A percentile compares a stretch with the other conserved stretches of the same genome.
Conservation (phyloP, 139 green algal genomes). For the Nannochloris sp. region DNA sequence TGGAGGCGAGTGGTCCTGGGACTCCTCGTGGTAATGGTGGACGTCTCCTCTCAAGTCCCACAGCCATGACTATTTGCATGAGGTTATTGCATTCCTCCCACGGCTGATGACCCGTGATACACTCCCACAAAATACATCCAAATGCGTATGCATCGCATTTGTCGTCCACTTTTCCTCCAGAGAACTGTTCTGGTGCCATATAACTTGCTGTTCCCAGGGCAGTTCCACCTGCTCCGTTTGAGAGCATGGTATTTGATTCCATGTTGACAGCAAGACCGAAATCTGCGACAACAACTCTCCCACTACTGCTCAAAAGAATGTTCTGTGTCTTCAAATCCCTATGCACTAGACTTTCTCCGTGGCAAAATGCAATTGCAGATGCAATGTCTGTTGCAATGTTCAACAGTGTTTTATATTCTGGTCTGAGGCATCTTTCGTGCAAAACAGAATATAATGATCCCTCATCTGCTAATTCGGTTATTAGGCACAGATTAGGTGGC, state of each 20-base stretch:
- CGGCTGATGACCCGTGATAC: slow-evolving; percentile 16
- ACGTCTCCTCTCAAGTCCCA: slow-evolving; percentile 16
- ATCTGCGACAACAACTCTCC: slow-evolving; percentile 13
- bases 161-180: background rate
- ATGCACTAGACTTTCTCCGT: slow-evolving; percentile 21
- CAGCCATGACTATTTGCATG: slow-evolving; percentile 32
- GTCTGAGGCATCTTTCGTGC: slow-evolving; percentile 12
- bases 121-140: slow-evolving; percentile 11
- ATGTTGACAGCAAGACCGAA: slow-evolving; percentile 22
- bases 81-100: slow-evolving; percentile 27
- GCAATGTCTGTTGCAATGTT: slow-evolving; percentile 19
- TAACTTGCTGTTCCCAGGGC: slow-evolving; percentile 20
- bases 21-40: slow-evolving; percentile 13
- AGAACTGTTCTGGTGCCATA: slow-evolving; percentile 25
- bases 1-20: slow-evolving; percentile 7
- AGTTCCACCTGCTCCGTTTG: background rate
- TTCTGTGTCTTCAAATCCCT: slow-evolving; percentile 24
- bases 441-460: slow-evolving; percentile 1
- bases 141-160: slow-evolving; percentile 17
- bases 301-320: slow-evolving; percentile 6
- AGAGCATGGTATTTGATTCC: slow-evolving; percentile 13
- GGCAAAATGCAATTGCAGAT: slow-evolving; percentile 16
- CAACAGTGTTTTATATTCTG: slow-evolving; percentile 19
- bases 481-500: slow-evolving; percentile 9
- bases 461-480: slow-evolving; percentile 12